Conservation (phyloP, 208 protist species). For the Cochliopodium minus region DNA sequence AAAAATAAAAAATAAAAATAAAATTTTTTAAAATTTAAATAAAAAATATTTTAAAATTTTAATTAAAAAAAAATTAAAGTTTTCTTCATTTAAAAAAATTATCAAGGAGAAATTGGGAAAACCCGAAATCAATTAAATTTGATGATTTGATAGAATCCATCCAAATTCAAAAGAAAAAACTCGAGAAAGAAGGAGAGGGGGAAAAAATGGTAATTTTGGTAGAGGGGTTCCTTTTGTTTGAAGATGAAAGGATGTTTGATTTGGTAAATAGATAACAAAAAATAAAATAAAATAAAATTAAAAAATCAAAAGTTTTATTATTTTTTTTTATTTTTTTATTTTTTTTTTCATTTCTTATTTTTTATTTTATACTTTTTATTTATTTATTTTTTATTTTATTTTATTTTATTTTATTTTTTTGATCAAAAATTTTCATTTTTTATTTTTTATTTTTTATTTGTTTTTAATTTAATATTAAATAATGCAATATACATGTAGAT, state of each 20-base stretch:
- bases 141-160: no score
- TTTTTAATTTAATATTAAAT: slow-evolving; percentile 12
- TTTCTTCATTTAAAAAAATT: slow-evolving; percentile 4
- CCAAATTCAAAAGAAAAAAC: no score
- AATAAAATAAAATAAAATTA: slow-evolving; percentile 8
- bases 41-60: not conserved
- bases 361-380: no score
- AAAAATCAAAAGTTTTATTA: slow-evolving; percentile 7
- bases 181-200: no score
- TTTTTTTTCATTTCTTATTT: slow-evolving; percentile 8
- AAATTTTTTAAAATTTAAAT: slow-evolving; percentile 9
- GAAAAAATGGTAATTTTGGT: no score
- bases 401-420: slow-evolving; percentile 12
- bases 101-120: not conserved
- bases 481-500: no score
- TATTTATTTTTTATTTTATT: slow-evolving; percentile 7
- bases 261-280: slow-evolving; percentile 8
- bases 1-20: slow-evolving; percentile 5
- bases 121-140: not conserved
- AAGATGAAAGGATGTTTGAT: not conserved
- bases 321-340: slow-evolving; percentile 11
- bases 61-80: slow-evolving; percentile 8
- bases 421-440: slow-evolving; percentile 2
- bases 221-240: no score
- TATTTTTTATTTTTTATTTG: slow-evolving; percentile 3